phyloP scores from a whole-genome alignment of 805 yeast genomes.

The Candida germanica region DNA sequence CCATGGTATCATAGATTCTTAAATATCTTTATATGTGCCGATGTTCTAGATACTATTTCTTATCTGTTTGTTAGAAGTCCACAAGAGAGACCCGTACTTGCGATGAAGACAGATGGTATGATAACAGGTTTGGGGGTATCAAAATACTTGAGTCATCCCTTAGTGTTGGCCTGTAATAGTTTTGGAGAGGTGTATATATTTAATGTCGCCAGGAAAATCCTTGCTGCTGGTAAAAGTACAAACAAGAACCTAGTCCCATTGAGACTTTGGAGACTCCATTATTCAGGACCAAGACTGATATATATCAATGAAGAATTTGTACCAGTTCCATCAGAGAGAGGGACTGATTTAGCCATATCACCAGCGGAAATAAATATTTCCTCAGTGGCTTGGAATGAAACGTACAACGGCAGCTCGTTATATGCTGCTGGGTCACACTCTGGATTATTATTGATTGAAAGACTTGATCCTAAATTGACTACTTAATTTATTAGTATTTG shows the following conservation, averaged over 20 bases:
- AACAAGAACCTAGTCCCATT: conserved; percentile 40
- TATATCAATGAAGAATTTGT: conserved; percentile 26
- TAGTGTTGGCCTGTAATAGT: conserved; percentile 30
- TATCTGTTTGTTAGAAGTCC: conserved; percentile 30
- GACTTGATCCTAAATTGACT: conserved; percentile 24
- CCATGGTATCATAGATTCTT: conserved; percentile 29
- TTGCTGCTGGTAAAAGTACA: conserved; percentile 32
- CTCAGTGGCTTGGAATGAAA: conserved; percentile 58
- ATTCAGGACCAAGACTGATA: conserved; percentile 10
- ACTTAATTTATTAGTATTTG: conserved; percentile 42
- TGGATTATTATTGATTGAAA: conserved; percentile 49
- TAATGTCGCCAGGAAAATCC: conserved; percentile 36
- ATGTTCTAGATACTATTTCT: conserved; percentile 26
- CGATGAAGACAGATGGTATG: conserved; percentile 30
- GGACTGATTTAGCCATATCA: conserved; percentile 24
- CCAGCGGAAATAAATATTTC: conserved; percentile 53
- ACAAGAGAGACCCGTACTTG: conserved; percentile 29
- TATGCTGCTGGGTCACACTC: conserved; percentile 52
- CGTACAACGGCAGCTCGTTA: conserved; percentile 37
- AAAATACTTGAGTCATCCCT: conserved; percentile 36
- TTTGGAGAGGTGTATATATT: conserved; percentile 36
- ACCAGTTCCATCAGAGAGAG: conserved; percentile 28
- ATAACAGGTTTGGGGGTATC: conserved; percentile 28
- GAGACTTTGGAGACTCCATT: conserved; percentile 29
- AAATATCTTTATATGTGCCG: conserved; percentile 24